These are phyloP conservation scores for Solanum gandarillasii DNA, from an alignment of 257 asterid species.

Conservation along the genomic window DNA sequence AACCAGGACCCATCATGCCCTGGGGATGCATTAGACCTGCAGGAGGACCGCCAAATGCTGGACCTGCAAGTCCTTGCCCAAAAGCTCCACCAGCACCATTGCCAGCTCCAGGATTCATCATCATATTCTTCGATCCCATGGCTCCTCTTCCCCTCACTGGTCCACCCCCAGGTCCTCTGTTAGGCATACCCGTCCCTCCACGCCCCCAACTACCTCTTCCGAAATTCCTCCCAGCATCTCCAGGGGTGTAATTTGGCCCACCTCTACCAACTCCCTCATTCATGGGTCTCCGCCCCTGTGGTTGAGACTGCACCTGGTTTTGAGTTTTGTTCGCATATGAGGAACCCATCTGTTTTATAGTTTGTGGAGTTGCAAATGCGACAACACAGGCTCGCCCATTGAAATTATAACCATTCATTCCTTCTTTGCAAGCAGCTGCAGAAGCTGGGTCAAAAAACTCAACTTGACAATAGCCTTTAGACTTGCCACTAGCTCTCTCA, in stretches of 20 bases:
- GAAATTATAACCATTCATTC: slow-evolving; percentile 36
- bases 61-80: slow-evolving; percentile 28
- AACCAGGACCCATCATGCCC: slow-evolving; percentile 49
- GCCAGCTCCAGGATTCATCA: slow-evolving; percentile 29
- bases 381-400: slow-evolving; percentile 53
- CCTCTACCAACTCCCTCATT: slow-evolving; percentile 61
- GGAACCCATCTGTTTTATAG: slow-evolving; percentile 37
- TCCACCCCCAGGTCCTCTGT: slow-evolving; percentile 64
- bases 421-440: slow-evolving; percentile 46
- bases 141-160: slow-evolving; percentile 49
- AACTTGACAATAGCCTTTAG: slow-evolving; percentile 54
- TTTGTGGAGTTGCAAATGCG: slow-evolving; percentile 38
- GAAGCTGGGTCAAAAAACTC: slow-evolving; percentile 37
- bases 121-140: slow-evolving; percentile 29
- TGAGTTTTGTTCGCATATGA: slow-evolving; percentile 32
- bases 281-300: slow-evolving; percentile 53
- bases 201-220: slow-evolving; percentile 48
- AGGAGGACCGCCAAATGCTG: slow-evolving; percentile 38
- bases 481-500: slow-evolving; percentile 57
- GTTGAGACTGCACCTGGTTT: slow-evolving; percentile 31
- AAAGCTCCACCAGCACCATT: slow-evolving; percentile 32
- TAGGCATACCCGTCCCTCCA: slow-evolving; percentile 50
- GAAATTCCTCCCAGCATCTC: slow-evolving; percentile 41
- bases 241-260: slow-evolving; percentile 40
- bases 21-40: slow-evolving; percentile 40